Conservation (phyloP, 2,329 filamentous ascomycete genomes). For the Domatiomyces globalis region DNA sequence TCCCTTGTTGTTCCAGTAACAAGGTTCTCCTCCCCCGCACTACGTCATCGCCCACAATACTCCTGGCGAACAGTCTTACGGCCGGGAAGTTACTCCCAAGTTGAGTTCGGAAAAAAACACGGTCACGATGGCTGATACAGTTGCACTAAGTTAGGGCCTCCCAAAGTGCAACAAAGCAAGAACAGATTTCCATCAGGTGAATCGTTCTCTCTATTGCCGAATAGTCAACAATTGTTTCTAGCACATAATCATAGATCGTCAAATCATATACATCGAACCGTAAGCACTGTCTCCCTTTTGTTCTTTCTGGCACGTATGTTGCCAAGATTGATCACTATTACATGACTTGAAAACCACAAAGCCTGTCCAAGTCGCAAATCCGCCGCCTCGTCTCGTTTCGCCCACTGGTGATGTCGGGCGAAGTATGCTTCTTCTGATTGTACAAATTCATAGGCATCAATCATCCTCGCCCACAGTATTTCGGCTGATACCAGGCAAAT, state of each 20-base stretch:
- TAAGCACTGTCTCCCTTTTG: neutral
- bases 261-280: neutral
- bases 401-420: neutral
- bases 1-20: no score
- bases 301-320: neutral
- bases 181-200: no score
- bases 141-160: no score
- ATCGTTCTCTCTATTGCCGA: neutral
- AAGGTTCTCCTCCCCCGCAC: no score
- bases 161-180: neutral
- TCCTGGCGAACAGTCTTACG: no score
- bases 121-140: no score
- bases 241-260: neutral
- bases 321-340: neutral
- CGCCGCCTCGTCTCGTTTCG: neutral
- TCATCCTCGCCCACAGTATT: neutral
- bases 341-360: neutral
- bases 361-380: neutral
- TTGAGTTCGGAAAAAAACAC: no score
- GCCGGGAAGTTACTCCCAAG: no score
- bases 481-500: neutral
- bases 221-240: neutral
- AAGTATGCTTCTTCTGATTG: neutral
- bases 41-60: no score
- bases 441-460: neutral